These are phyloP conservation scores for Anisodus acutangulus DNA, from an alignment of 257 asterid species.

Conservation along the genomic window DNA sequence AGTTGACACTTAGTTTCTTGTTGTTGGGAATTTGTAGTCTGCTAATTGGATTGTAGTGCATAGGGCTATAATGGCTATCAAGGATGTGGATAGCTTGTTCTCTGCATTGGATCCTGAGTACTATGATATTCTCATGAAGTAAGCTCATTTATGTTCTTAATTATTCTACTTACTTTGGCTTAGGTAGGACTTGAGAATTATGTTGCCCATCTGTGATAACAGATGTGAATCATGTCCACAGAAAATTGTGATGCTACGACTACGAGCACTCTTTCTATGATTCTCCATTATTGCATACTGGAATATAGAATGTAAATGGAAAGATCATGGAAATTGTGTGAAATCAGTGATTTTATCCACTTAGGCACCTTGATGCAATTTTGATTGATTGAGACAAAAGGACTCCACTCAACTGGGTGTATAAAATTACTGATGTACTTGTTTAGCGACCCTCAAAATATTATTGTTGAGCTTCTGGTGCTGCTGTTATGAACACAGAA, in stretches of 20 bases:
- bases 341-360: background rate
- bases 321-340: background rate
- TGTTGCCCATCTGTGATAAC: background rate
- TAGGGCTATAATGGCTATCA: conserved; percentile 97
- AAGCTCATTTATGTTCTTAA: conserved; percentile 33
- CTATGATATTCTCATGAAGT: conserved; percentile 97
- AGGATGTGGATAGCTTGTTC: conserved; percentile 91
- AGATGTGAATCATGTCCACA: background rate
- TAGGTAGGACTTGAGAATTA: background rate
- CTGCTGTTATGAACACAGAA: background rate
- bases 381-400: no score
- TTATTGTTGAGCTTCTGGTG: background rate
- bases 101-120: conserved; percentile 89
- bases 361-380: no score
- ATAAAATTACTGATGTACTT: background rate
- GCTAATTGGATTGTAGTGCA: conserved; percentile 99
- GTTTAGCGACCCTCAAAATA: background rate
- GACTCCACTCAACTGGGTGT: no score
- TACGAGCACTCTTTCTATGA: background rate
- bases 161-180: background rate
- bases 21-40: conserved; percentile 54
- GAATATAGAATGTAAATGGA: background rate
- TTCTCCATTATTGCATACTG: background rate
- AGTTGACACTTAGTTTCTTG: background rate
- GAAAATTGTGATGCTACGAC: no score